Conservation (phyloP, 2,329 filamentous ascomycete species). For the Penicillium sp. region DNA sequence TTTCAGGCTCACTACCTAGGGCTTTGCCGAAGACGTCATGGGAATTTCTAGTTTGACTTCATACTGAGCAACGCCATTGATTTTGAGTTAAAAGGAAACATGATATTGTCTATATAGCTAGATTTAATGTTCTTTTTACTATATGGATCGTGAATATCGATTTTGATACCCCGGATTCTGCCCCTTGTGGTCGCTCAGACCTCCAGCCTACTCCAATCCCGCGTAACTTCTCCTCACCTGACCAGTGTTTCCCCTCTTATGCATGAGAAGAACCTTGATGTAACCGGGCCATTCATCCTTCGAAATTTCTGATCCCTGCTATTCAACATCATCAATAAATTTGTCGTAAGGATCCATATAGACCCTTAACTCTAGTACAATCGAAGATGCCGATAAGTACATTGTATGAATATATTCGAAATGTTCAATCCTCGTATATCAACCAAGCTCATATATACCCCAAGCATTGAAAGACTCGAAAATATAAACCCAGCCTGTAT, state of each 20-base stretch:
- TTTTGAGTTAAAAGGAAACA: neutral
- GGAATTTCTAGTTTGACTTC: conserved; percentile 2
- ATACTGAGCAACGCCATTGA: conserved; percentile 1
- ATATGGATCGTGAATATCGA: neutral
- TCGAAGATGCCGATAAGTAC: neutral
- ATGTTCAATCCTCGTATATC: neutral
- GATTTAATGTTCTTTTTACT: neutral
- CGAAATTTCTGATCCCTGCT: neutral
- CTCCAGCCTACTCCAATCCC: neutral
- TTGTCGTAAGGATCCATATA: too few species aligned
- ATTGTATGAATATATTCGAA: neutral
- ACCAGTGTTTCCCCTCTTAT: neutral
- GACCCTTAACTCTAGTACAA: neutral
- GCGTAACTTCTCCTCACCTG: conserved; percentile 11
- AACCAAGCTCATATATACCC: neutral
- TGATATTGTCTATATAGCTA: neutral
- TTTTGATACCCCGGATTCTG: conserved; percentile 1
- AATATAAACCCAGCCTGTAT: neutral
- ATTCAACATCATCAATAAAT: neutral
- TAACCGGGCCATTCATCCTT: neutral
- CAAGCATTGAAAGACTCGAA: neutral
- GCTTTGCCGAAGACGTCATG: conserved; percentile 27
- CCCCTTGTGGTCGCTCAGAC: conserved; percentile 2
- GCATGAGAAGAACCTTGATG: neutral
- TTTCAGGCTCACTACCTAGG: conserved; percentile 20